phyloP scores from a whole-genome alignment of 768 basidiomycete species.

The Boletellus ananiceps region DNA sequence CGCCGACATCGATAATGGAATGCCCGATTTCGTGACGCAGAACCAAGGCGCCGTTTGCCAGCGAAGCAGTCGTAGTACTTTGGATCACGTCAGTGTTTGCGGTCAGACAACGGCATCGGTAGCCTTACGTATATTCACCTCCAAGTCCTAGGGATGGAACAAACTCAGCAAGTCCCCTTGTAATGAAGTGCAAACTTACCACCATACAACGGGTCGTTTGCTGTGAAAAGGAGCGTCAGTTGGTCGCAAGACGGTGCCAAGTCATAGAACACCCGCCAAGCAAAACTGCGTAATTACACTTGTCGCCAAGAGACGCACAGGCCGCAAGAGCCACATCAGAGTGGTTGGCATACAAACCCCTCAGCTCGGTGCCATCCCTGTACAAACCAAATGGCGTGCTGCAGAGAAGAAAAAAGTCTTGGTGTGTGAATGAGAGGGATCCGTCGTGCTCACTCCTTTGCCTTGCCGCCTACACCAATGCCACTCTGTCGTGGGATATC shows the following conservation, averaged over 20 bases:
- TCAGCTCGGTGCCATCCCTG: slow-evolving; percentile 71
- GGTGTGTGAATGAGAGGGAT: neutral
- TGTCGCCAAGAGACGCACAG: slow-evolving; percentile 55
- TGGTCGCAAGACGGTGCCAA: neutral
- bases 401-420: neutral
- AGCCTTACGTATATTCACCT: slow-evolving; percentile 68
- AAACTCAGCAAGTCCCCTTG: neutral
- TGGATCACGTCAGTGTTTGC: neutral
- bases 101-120: neutral
- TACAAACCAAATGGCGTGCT: slow-evolving; percentile 77
- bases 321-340: slow-evolving; percentile 66
- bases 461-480: slow-evolving; percentile 59
- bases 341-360: slow-evolving; percentile 66
- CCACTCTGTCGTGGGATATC: slow-evolving; percentile 47
- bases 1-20: slow-evolving; percentile 73
- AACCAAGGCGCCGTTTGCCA: slow-evolving; percentile 68
- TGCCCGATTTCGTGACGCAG: slow-evolving; percentile 79
- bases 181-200: slow-evolving; percentile 38
- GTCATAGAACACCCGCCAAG: slow-evolving; percentile 44
- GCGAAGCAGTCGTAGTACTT: slow-evolving; percentile 73
- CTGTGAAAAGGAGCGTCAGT: slow-evolving; percentile 32
- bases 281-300: slow-evolving; percentile 73
- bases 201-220: slow-evolving; percentile 76
- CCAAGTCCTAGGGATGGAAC: slow-evolving; percentile 51
- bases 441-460: slow-evolving; percentile 54